Evolutionary conservation across 2,329 filamentous ascomycete species (phyloP).

Genomic region (Colletotrichum sp.): DNA sequence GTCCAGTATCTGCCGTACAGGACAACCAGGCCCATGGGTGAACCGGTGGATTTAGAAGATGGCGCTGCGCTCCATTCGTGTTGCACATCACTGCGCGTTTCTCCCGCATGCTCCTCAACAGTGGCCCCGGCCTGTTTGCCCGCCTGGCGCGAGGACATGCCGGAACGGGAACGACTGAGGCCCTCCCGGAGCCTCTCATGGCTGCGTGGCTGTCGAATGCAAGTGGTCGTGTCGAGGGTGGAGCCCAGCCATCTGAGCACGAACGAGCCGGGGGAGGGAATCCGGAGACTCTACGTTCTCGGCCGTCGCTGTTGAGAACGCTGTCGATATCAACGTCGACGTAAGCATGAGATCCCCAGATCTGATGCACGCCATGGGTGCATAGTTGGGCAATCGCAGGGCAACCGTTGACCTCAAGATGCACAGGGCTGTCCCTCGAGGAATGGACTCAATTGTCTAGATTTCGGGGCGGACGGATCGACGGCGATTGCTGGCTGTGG

Average conservation of each 20-base stretch:
- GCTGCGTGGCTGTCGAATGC: background rate
- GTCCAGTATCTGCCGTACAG: background rate
- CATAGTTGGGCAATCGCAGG: background rate
- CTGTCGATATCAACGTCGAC: background rate
- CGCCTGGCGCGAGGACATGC: conserved; percentile 18
- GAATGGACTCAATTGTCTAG: background rate
- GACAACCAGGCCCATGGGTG: background rate
- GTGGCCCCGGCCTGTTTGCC: background rate
- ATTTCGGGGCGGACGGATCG: conserved; percentile 1
- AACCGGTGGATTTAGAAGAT: background rate
- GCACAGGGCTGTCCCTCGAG: background rate
- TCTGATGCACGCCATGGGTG: conserved; percentile 20
- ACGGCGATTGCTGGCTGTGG: conserved; percentile 6
- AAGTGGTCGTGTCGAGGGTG: background rate
- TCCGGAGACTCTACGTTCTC: background rate
- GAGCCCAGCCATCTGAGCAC: background rate
- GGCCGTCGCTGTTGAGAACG: background rate
- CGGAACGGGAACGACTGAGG: conserved; percentile 4
- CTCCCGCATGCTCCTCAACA: background rate
- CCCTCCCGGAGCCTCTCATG: conserved; percentile 16
- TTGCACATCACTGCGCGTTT: background rate
- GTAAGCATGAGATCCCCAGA: background rate
- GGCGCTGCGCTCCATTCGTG: background rate
- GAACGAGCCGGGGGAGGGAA: background rate
- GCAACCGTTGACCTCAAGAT: background rate